phyloP scores from a whole-genome alignment of 805 yeast species.

The Vanderwaltozyma polyspora region DNA sequence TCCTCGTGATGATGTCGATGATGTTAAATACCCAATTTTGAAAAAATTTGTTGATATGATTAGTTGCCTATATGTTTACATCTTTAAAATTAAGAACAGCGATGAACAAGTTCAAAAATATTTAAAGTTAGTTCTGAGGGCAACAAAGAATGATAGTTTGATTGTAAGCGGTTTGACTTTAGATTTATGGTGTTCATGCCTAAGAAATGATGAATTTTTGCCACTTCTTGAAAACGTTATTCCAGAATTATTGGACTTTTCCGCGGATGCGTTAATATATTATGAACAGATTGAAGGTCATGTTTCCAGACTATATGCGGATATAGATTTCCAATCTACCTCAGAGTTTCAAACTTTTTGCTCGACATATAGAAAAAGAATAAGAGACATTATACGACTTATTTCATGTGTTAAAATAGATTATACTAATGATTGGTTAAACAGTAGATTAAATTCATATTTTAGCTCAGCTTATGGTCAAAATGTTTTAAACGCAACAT shows the following conservation, averaged over 20 bases:
- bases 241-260: constrained; percentile 59
- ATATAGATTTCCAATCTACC: constrained; percentile 78
- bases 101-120: constrained; percentile 55
- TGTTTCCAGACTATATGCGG: constrained; percentile 53
- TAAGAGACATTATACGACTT: constrained; percentile 84
- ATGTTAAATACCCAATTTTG: constrained; percentile 63
- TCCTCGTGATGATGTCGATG: constrained; percentile 60
- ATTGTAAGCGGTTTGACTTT: constrained; percentile 84
- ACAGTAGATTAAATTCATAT: constrained; percentile 56
- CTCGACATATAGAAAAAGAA: constrained; percentile 66
- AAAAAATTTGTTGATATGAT: constrained; percentile 92
- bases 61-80: constrained; percentile 32
- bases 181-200: constrained; percentile 87
- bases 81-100: constrained; percentile 41
- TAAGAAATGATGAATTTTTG: constrained; percentile 68
- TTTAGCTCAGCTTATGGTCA: constrained; percentile 63
- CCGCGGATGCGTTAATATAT: constrained; percentile 68
- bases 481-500: constrained; percentile 44
- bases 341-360: constrained; percentile 72
- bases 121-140: constrained; percentile 61
- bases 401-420: constrained; percentile 78
- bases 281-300: constrained; percentile 61
- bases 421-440: constrained; percentile 74
- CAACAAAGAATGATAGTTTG: constrained; percentile 75
- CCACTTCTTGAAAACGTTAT: constrained; percentile 34